Base-by-base conservation (phyloP, 176 grass and related monocot species). In the Carex littledalei region DNA sequence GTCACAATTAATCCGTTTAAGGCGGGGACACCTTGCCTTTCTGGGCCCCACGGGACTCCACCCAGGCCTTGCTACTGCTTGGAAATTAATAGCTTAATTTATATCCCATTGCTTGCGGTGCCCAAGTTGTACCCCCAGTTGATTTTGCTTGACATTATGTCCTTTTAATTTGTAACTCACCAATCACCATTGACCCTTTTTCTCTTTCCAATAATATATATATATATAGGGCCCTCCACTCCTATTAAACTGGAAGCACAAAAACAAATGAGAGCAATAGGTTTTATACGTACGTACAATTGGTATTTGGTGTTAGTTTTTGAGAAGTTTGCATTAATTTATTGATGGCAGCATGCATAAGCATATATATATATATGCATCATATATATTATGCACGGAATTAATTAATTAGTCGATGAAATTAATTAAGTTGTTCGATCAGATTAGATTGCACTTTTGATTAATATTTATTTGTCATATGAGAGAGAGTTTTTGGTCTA, bases 1-100 rank as follows among this genome's bases (percentile, higher is more conserved):
- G 81, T 83, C 81, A 83, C 60, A 24, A 24, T 24, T 24, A 16
- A 65, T 83, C 80, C 35, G 52, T 82, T 83, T 34, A 83, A 18
- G 3, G 18, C 21, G 43, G 45, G 60, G 79, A 64, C 32, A 24
- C 24, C 57, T 39, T 37, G 57, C 8, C 16, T 81, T 15, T 32
- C 10, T 81, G 79, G 59, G 12, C 20, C 81, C 80, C 34, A 24
- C 39, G 4, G 54, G 41, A 21, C 14, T 2, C n/a, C n/a, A n/a
- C n/a, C n/a, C n/a, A n/a, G n/a, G n/a, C 37, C 39, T 52, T 66
- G 21, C 21, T 29, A 82, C 31, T 67, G 61, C 37, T 14, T 50
- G 45, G 3, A 74, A 54, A 24, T 24, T 24, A 24, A 31, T 77
- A 64, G 39, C 14, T 15, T n/a, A n/a, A n/a, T n/a, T n/a, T 80